Percentiles rank a stretch among this genome's conserved stretches.
These are phyloP conservation scores for Hypoxylon sp. DNA, from an alignment of 2,329 filamentous ascomycete genomes.

Conservation along the genomic window DNA sequence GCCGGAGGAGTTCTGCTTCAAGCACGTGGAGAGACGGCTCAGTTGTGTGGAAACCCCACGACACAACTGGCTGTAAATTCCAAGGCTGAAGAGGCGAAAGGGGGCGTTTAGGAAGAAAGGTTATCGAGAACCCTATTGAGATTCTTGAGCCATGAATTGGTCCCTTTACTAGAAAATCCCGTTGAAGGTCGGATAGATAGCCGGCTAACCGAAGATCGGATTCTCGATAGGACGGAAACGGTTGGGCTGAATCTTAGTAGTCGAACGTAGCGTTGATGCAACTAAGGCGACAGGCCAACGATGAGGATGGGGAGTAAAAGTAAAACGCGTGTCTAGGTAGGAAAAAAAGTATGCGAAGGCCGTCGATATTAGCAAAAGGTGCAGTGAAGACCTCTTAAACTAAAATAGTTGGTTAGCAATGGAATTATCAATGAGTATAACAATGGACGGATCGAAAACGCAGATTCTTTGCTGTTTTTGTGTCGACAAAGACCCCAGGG, in stretches of 20 bases:
- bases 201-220: background rate
- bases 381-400: slow-evolving; percentile 41
- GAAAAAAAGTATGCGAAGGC: slow-evolving; percentile 25
- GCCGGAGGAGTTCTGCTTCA: slow-evolving; percentile 58
- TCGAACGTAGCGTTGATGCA: background rate
- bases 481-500: background rate
- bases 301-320: slow-evolving; percentile 8
- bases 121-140: slow-evolving; percentile 55
- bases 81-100: slow-evolving; percentile 59
- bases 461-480: slow-evolving; percentile 11
- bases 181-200: slow-evolving; percentile 7
- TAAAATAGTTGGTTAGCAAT: slow-evolving; percentile 17
- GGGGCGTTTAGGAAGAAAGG: slow-evolving; percentile 41
- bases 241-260: background rate
- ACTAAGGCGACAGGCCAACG: slow-evolving; percentile 2
- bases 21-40: slow-evolving; percentile 56
- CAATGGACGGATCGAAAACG: slow-evolving; percentile 21
- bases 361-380: slow-evolving; percentile 37
- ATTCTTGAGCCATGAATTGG: slow-evolving; percentile 57
- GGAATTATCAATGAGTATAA: slow-evolving; percentile 13
- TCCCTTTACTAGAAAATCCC: slow-evolving; percentile 24
- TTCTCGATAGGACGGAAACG: slow-evolving; percentile 7
- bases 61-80: slow-evolving; percentile 51
- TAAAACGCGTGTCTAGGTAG: slow-evolving; percentile 25
- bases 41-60: slow-evolving; percentile 50